Conservation (phyloP, 768 basidiomycete species). For the Termitomyces sp. region DNA sequence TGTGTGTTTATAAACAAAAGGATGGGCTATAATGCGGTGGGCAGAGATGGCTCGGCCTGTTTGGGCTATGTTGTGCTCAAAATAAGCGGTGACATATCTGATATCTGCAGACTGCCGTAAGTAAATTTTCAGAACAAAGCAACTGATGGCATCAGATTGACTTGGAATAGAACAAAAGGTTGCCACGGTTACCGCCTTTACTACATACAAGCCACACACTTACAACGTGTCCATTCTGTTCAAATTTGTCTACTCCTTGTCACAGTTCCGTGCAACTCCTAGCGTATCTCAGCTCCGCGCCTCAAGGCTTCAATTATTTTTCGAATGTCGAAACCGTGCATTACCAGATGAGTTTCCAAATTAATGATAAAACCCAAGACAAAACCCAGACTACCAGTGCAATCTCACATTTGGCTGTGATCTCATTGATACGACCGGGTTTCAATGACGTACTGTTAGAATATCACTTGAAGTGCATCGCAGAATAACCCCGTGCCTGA, state of each 20-base stretch:
- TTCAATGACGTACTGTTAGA: neutral
- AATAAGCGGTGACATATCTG: neutral
- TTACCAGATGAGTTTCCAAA: no score
- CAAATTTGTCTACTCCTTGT: neutral
- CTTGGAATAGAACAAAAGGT: constrained; percentile 17
- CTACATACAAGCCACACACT: neutral
- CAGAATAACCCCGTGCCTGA: neutral
- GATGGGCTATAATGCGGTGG: neutral
- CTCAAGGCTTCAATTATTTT: neutral
- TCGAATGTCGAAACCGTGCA: neutral
- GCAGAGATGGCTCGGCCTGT: neutral
- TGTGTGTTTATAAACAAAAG: constrained; percentile 3
- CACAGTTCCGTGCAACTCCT: neutral
- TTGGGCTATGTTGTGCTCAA: neutral
- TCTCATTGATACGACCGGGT: neutral
- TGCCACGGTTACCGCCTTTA: constrained; percentile 10
- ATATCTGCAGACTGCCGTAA: no score
- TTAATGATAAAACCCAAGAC: no score
- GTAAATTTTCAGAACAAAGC: constrained; percentile 8
- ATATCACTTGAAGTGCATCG: neutral
- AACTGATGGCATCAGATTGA: constrained; percentile 10
- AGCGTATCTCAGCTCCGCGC: neutral
- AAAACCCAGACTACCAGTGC: no score
- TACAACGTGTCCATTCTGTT: neutral
- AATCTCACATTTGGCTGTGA: neutral